Evolutionary conservation across 129 eudicot genomes (phyloP), one percentile per base, ranked within the genome.

Genomic region (Erigeron canadensis): DNA sequence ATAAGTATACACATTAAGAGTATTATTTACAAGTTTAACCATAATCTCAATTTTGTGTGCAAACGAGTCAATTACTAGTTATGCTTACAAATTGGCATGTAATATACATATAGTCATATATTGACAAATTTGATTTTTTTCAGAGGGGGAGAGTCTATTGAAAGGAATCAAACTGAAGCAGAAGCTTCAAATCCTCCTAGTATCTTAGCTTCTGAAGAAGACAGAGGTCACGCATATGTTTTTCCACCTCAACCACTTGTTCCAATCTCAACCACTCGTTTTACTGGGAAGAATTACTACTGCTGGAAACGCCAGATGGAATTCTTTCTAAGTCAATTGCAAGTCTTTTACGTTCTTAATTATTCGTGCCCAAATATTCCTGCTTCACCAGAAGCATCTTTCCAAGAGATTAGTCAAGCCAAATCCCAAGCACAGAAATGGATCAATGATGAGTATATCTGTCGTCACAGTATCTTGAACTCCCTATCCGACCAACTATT

Each of bases 261-360:
- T 46, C 91, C 94, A 23, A 81, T 84, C 39, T 76, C 79, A 68
- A 65, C 87, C 63, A 58, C 73, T 21, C 95, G 98, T 53, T 83
- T 92, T 64, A 73, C 81, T 9, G 96, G 95, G 34, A 89, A 77
- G 69, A 92, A 92, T 62, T 92, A 81, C 79, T 74, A 85, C 74
- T 77, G 81, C 54, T 92, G 98, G 98, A 78, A 55, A 66, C 84
- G 79, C 28, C 90, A 86, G 40, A 92, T 92, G 82, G 91, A 82
- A 62, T 76, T 88, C 55, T 85, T 79, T 71, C 59, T 89, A 41
- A 82, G 80, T 17, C 95, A 89, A 51, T 41, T 87, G 69, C 85
- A 83, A 42, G 68, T 92, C 55, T 78, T 75, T 7, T 83, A 88
- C 54, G 96, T 92, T 63, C 96, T 92, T 10, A 16, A 59, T 40